Evolutionary conservation across 768 basidiomycete genomes (phyloP).

Genomic region (Naganishia kalamii): DNA sequence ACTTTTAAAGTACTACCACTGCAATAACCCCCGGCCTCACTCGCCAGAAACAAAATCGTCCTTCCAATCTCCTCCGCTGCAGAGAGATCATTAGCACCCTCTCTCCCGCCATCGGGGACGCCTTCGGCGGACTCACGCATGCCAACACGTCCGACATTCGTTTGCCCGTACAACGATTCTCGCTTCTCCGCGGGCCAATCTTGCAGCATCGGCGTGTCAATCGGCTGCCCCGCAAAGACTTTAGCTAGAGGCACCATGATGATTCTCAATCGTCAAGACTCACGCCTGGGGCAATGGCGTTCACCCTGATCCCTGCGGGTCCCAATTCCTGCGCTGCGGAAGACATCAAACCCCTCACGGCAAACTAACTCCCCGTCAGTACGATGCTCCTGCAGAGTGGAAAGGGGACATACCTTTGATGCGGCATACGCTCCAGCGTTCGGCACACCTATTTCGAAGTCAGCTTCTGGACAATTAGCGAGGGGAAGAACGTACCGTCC

Average conservation of each 20-base stretch:
- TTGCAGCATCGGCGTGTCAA: constrained; percentile 13
- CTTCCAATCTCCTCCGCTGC: constrained; percentile 16
- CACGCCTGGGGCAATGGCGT: constrained; percentile 17
- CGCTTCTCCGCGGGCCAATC: constrained; percentile 19
- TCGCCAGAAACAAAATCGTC: constrained; percentile 16
- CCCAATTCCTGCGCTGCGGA: constrained; percentile 16
- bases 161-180: background rate
- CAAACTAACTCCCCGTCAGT: constrained; percentile 1
- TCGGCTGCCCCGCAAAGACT: background rate
- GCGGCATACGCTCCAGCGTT: constrained; percentile 15
- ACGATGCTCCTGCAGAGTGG: background rate
- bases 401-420: constrained; percentile 5
- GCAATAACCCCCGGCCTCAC: background rate
- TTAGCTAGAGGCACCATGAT: background rate
- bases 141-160: constrained; percentile 8
- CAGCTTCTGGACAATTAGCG: background rate
- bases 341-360: constrained; percentile 15
- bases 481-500: constrained; percentile 6
- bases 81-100: background rate
- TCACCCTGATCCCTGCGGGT: constrained; percentile 10
- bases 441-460: background rate
- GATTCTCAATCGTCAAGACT: background rate
- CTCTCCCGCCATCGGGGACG: background rate
- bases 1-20: constrained; percentile 16
- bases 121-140: background rate